Base-by-base conservation (phyloP, 495 filamentous ascomycete genomes). In the Podospora pseudocomata region DNA sequence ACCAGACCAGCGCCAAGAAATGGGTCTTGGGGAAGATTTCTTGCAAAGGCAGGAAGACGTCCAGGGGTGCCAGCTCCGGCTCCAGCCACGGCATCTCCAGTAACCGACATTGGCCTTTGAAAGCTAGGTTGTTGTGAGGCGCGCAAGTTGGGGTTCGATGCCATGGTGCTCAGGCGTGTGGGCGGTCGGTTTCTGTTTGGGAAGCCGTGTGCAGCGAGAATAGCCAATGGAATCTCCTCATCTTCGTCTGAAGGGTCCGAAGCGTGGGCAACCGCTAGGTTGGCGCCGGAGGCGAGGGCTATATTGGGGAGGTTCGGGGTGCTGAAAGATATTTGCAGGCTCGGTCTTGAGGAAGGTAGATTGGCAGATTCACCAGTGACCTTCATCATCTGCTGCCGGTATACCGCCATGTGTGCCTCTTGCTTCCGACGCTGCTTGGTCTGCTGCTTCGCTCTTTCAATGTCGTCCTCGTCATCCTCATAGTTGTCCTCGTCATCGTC, bases 371-470 rank as follows among this genome's bases (percentile, higher is more conserved):
- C 91, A 61, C 94, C 94, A 7, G 92, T 96, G 20, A 96, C 90
- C 74, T 97, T 97, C 92, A 93, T 96, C 93, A 97, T 96, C 76
- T 94, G 90, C 75, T 97, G 94, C 60, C 95, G 87, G 75, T 97
- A 96, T 7, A 97, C 89, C 15, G 92, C 83, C 76, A 97, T 85
- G 76, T 96, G 92, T 11, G 94, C 94, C 74, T 97, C 92, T 72
- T 97, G 93, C 80, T 94, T 96, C 67, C 88, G 85, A 67, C 94
- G 86, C 70, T 93, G 91, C 73, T 89, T 89, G 57, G 90, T 87
- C 39, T 89, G 80, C 74, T 91, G 84, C 68, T 86, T 90, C 32
- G 88, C 85, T 70, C 89, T 90, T 74, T 96, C 92, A 2, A 82
- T 74, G 63, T 96, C 93, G 70, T 97, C 92, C 64, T 95, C 92